Percentiles rank a stretch among this genome's conserved stretches.
Conservation (phyloP, 176 grass and related monocot genomes). For the Aechmea fasciata region DNA sequence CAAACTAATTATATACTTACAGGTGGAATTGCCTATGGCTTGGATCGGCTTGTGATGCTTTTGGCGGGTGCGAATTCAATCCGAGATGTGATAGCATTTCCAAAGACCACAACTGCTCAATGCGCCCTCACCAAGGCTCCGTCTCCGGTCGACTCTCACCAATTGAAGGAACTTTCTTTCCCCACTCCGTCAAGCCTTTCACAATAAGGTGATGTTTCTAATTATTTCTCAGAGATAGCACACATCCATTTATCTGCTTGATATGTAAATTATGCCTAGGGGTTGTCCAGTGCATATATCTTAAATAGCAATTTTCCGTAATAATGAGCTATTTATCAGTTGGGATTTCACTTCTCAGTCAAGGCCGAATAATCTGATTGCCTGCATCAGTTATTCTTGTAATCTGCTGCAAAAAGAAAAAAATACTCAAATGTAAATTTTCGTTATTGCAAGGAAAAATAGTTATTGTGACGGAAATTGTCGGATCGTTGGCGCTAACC, state of each 20-base stretch:
- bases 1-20: neutral
- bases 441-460: too few species aligned
- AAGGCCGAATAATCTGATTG: too few species aligned
- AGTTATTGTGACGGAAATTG: too few species aligned
- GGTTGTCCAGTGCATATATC: too few species aligned
- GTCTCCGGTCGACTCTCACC: slow-evolving; percentile 60
- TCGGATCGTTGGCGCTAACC: too few species aligned
- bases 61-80: slow-evolving; percentile 80
- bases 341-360: too few species aligned
- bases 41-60: slow-evolving; percentile 93
- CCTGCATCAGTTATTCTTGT: too few species aligned
- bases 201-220: neutral
- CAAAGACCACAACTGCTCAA: slow-evolving; percentile 85
- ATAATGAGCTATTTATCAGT: too few species aligned
- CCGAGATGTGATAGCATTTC: slow-evolving; percentile 87
- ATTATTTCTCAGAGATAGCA: neutral
- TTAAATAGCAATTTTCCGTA: too few species aligned
- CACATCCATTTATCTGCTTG: neutral
- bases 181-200: slow-evolving; percentile 2
- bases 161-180: slow-evolving; percentile 65
- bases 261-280: neutral
- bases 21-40: slow-evolving; percentile 95
- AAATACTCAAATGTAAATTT: too few species aligned
- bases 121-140: slow-evolving; percentile 88
- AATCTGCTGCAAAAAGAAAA: too few species aligned